Base-by-base conservation (phyloP, 1,139 yeast species). In the Yamadazyma atmosphaerica region DNA sequence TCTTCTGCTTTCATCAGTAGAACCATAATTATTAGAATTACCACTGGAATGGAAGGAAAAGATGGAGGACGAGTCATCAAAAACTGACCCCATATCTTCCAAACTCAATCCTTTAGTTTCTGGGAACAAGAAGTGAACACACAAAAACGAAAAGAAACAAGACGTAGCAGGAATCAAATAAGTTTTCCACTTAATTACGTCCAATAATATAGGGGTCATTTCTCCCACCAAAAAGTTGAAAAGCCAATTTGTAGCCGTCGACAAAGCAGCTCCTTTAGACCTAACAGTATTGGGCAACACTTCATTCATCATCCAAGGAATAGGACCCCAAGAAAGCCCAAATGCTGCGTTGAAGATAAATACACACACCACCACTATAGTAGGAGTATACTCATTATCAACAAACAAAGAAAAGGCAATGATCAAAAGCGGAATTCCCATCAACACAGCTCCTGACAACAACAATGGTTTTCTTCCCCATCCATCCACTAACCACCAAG, bases 161-260 rank as follows among this genome's bases (percentile, higher is more conserved):
- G 86, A 85, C 19, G 74, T 58, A 1, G 94, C 92, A 41, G 92
- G 96, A 40, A 89, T 77, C 48, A 89, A 65, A 59, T 89, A 89
- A 32, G 94, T 74, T 44, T 81, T 73, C 95, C 96, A 89, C 31
- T 77, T 73, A 51, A 89, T 86, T 8, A 63, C 41, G 51, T 86
- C 95, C 51, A 89, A 84, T 42, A 89, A 72, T 25, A 89, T 77
- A 1, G 97, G 97, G 0, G 96, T 86, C 77, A 84, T 74, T 61
- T 87, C 92, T 9, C 97, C 97, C 16, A 89, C 97, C 34, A 89
- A 65, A 67, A 88, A 89, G 63, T 89, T 89, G 65, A 87, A 89
- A n/a, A 87, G 77, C 97, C 97, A 90, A 60, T 89, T 89, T 8
- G 95, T 81, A 1, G 96, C 96, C 0, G 96, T 89, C 0, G 96